Base-by-base conservation (phyloP, 2,329 filamentous ascomycete genomes). In the Rutstroemia sp. region DNA sequence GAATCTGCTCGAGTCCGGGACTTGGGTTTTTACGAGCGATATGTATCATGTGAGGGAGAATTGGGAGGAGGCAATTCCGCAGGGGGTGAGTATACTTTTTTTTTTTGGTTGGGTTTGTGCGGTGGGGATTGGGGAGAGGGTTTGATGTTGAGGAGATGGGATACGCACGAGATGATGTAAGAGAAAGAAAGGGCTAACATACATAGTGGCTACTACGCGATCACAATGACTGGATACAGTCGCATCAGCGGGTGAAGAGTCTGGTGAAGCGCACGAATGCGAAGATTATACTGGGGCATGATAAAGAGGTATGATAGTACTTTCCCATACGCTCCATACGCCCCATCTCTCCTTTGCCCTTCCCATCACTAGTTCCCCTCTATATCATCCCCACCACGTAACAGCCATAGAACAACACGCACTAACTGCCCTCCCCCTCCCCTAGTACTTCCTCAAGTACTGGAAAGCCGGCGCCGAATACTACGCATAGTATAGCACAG, bases 11-110 rank as follows among this genome's bases (percentile, higher is more conserved):
- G 53, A 58, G 21, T 52, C 46, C 19, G 59, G 72, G 4, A 72
- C 71, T 0, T 74, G 69, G 50, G 70, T 75, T 52, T 73, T 68
- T 63, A 75, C 71, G 1, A 69, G 67, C 0, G 73, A 75, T 59
- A 71, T 73, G 51, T 74, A 68, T 58, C 71, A 73, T 59, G 62
- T 74, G 1, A 57, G 54, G 3, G 73, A 75, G 55, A 74, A 75
- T 47, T 73, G 70, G 57, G 66, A 71, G 44, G 38, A 64, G 12
- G 63, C 61, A 1, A 63, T 68, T 50, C 67, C 70, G 0, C 71
- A 74, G 39, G 72, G 72, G 0, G 42, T 45, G 5, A 45, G 42
- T 45, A 4, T 23, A 3, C 19, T 45, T 45, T 19, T 12, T 45
- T 3, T 45, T 3, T 6, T 40, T 40, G 0, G 16, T 40, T 17